These are phyloP conservation scores for Kodamaea derodonti DNA, from an alignment of 1,139 yeast genomes.

Conservation along the genomic window DNA sequence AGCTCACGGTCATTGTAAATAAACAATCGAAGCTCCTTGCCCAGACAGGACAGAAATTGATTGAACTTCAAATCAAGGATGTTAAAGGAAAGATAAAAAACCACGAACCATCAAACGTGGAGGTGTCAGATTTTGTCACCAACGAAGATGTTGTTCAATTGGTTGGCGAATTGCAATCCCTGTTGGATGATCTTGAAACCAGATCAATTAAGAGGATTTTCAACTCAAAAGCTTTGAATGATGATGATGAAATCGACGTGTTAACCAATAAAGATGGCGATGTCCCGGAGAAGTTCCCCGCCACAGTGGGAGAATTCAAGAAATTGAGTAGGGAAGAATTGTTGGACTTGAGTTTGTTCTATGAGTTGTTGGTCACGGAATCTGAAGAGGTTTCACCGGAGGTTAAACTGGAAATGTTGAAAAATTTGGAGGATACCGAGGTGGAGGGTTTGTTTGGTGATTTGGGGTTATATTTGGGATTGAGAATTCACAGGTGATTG, in stretches of 20 bases:
- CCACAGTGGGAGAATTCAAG: conserved; percentile 51
- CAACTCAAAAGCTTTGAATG: conserved; percentile 30
- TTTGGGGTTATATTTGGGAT: conserved; percentile 67
- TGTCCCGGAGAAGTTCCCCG: conserved; percentile 56
- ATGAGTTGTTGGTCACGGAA: conserved; percentile 57
- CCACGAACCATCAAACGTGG: conserved; percentile 17
- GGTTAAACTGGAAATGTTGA: conserved; percentile 36
- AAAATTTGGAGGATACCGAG: conserved; percentile 24
- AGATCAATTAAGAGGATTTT: conserved; percentile 57
- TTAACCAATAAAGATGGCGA: conserved; percentile 51
- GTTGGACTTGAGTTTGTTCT: conserved; percentile 59
- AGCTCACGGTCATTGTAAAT: conserved; percentile 47
- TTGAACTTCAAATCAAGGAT: conserved; percentile 59
- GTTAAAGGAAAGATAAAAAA: conserved; percentile 37
- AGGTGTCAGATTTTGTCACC: conserved; percentile 55
- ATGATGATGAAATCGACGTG: conserved; percentile 10
- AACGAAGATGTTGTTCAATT: conserved; percentile 69
- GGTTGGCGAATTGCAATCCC: conserved; percentile 87
- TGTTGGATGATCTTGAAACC: conserved; percentile 69
- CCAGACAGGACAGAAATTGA: conserved; percentile 72
- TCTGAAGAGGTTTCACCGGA: conserved; percentile 5
- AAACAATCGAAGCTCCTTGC: conserved; percentile 41
- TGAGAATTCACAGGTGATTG: no score
- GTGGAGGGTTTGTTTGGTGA: conserved; percentile 54
- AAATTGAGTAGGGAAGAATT: conserved; percentile 41